A percentile compares a stretch with the other conserved stretches of the same genome.
Evolutionary conservation across 2,329 filamentous ascomycete genomes (phyloP).

Genomic region (Teratosphaeria pseudoeucalypti): DNA sequence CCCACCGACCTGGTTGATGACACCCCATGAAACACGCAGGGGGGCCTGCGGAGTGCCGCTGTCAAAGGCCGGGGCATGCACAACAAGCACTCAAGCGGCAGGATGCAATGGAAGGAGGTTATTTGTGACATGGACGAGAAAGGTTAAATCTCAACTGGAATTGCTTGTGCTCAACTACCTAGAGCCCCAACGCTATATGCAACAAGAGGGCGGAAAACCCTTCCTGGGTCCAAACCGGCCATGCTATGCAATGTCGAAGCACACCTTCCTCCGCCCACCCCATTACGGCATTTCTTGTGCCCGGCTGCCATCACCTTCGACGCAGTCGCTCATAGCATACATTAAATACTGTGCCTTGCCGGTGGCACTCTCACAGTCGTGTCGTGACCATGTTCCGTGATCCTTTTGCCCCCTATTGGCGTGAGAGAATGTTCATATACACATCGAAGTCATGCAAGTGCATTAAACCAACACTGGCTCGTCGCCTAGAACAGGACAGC

Average conservation of each 20-base stretch:
- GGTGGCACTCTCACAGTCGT: background rate
- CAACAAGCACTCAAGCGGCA: background rate
- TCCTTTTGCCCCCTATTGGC: background rate
- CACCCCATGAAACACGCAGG: too few species aligned
- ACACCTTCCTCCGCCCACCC: background rate
- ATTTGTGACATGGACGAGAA: background rate
- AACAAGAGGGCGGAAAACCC: background rate
- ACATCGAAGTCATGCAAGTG: constrained; percentile 16
- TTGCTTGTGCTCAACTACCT: background rate
- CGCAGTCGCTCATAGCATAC: background rate
- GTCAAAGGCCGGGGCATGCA: background rate
- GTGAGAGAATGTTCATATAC: constrained; percentile 15
- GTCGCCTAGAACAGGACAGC: constrained; percentile 19
- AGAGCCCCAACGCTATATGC: background rate
- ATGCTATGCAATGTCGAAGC: background rate
- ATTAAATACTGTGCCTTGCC: background rate
- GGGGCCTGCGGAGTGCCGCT: too few species aligned
- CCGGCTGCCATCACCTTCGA: background rate
- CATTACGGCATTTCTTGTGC: background rate
- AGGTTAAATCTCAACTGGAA: background rate
- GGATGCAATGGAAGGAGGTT: background rate
- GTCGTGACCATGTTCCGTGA: background rate
- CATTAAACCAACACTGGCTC: constrained; percentile 6
- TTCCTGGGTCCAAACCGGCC: background rate
- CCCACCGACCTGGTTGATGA: too few species aligned